Evolutionary conservation across 1,139 yeast species (phyloP), one percentile per base, ranked within the genome.

Genomic region (Geotrichum phurueaensis): DNA sequence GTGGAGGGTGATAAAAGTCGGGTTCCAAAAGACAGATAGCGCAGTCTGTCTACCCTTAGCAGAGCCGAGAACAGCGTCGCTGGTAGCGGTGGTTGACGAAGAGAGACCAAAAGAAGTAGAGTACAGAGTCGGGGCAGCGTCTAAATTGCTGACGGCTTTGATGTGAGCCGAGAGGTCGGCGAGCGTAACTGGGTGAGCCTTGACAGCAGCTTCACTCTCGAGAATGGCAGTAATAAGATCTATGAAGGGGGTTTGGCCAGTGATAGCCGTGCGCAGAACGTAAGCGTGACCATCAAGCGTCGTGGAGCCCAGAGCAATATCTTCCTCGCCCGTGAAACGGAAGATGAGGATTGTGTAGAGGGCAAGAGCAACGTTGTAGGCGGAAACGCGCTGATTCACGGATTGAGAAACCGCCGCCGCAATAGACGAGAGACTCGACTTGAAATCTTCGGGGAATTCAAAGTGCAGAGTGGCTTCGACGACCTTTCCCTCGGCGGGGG

Each of bases 241-340:
- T 1, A 68, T 62, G 67, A 91, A 88, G 0, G 85, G 73, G 18
- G 75, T 67, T 43, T 67, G 66, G 29, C 75, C 75, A 48, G 70
- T 78, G 63, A 90, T 76, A 47, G 77, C 77, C 58, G 87, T 76
- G 69, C 96, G 79, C 52, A 89, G 72, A 31, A 89, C 84, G 65
- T 83, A 65, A 78, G 85, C 63, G 73, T 72, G 33, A 71, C 70
- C 48, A 10, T 62, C 54, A 52, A 75, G 71, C 18, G 79, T 73
- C 63, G 84, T 85, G 0, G 95, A 84, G 31, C 96, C 90, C 64
- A 94, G 76, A n/a, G 88, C 86, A 59, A 94, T 85, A 69, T 94
- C 98, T 65, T 91, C 97, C 71, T 94, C 98, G 31, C 97, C 98
- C 4, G 97, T 87, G 60, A 89, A 78, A 71, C 98, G 81, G 74